Percentiles rank a stretch among this genome's conserved stretches.
phyloP scores from a whole-genome alignment of 352 stramenopile species.

The Nothophytophthora sp. region DNA sequence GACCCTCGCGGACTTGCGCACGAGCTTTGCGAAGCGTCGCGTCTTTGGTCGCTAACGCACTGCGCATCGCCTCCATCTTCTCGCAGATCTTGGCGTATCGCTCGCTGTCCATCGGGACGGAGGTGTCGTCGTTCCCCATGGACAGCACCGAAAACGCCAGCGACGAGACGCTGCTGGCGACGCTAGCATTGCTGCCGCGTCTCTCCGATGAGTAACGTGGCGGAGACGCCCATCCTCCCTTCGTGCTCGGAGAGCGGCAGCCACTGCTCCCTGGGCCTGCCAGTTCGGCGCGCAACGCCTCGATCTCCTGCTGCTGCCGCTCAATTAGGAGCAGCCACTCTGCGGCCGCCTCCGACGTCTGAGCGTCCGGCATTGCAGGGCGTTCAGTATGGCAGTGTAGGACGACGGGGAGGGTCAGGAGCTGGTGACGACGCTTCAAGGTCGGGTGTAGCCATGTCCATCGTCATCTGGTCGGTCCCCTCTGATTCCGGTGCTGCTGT shows the following conservation, averaged over 20 bases:
- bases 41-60: constrained; percentile 30
- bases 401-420: too few species aligned
- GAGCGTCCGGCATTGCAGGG: constrained; percentile 1
- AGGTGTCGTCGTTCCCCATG: constrained; percentile 6
- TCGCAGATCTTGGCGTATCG: constrained; percentile 46
- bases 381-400: not conserved
- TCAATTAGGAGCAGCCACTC: constrained; percentile 49
- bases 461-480: not conserved
- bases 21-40: constrained; percentile 33
- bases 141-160: constrained; percentile 30
- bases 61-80: constrained; percentile 38
- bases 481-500: too few species aligned
- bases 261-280: too few species aligned
- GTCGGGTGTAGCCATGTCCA: not conserved
- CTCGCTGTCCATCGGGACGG: constrained; percentile 33
- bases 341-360: constrained; percentile 1
- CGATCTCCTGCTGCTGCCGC: constrained; percentile 50
- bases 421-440: not conserved
- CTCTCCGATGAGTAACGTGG: not conserved
- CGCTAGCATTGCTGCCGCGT: constrained; percentile 14
- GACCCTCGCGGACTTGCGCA: constrained; percentile 22
- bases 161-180: constrained; percentile 22
- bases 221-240: not conserved
- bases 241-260: not conserved
- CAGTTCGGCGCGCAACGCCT: too few species aligned